A percentile compares a stretch with the other conserved stretches of the same genome.
Evolutionary conservation across 73 alveolate species (phyloP).

Genomic region (Durusdinium trenchii): DNA sequence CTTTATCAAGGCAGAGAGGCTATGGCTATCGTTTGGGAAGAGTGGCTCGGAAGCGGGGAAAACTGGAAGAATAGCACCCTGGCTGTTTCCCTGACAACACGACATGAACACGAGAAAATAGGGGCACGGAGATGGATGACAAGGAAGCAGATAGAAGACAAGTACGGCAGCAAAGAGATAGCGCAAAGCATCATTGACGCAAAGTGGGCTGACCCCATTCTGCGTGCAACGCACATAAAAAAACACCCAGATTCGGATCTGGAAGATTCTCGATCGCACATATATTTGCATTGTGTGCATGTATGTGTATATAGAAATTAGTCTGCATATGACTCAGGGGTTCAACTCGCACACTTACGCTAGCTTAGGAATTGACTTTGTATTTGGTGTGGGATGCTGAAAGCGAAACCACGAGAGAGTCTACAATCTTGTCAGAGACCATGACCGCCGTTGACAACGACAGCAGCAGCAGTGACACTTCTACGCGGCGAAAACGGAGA

Average conservation of each 20-base stretch:
- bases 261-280: neutral
- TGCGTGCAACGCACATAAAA: neutral
- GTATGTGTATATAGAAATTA: neutral
- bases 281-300: neutral
- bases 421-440: neutral
- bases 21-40: neutral
- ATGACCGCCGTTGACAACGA: neutral
- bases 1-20: neutral
- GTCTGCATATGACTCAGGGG: neutral
- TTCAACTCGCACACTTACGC: neutral
- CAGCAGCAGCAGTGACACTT: neutral
- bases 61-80: neutral
- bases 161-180: neutral
- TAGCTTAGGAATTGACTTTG: neutral
- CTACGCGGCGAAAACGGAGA: no score
- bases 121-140: constrained; percentile 18
- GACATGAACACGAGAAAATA: neutral
- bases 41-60: neutral
- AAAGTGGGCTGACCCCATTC: neutral
- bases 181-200: neutral
- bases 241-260: neutral
- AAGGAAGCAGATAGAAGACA: neutral
- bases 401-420: neutral
- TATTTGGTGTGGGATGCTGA: neutral
- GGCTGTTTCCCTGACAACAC: neutral